Evolutionary conservation across 2,329 filamentous ascomycete genomes (phyloP).

Genomic region (Neonectria sp.): DNA sequence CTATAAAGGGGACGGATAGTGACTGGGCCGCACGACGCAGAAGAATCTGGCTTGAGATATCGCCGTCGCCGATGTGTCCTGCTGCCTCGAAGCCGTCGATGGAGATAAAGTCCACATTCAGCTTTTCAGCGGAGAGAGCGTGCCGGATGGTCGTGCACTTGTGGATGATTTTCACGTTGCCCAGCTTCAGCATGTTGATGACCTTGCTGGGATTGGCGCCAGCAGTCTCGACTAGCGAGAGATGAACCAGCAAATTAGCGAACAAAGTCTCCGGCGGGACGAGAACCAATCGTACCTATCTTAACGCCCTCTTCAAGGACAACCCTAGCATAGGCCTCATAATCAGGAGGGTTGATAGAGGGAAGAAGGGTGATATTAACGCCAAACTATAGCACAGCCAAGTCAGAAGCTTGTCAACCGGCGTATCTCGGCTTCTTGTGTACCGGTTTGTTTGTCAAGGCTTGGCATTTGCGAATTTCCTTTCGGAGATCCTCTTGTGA

Average conservation of each 20-base stretch:
- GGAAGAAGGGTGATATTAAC: conserved; percentile 97
- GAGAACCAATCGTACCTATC: conserved; percentile 59
- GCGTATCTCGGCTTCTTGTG: background rate
- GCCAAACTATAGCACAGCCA: conserved; percentile 69
- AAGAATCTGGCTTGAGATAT: conserved; percentile 90
- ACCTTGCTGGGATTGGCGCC: conserved; percentile 85
- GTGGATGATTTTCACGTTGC: conserved; percentile 84
- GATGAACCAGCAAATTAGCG: background rate
- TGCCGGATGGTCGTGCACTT: conserved; percentile 97
- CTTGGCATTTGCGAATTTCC: conserved; percentile 88
- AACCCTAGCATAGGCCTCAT: conserved; percentile 88
- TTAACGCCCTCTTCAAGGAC: conserved; percentile 92
- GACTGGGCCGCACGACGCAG: conserved; percentile 86
- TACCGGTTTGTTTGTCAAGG: conserved; percentile 78
- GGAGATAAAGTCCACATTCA: conserved; percentile 94
- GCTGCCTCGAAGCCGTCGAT: conserved; percentile 98
- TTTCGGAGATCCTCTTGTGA: conserved; percentile 83
- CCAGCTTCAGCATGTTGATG: conserved; percentile 88
- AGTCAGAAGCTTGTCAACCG: background rate
- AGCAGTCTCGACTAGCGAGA: conserved; percentile 80
- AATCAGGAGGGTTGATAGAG: conserved; percentile 89
- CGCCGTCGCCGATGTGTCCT: conserved; percentile 85
- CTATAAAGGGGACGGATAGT: conserved; percentile 90
- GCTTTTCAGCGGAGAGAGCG: conserved; percentile 88
- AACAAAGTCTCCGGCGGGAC: background rate